Conservation (phyloP, 1,139 yeast species). For the Yamadazyma aaseri region DNA sequence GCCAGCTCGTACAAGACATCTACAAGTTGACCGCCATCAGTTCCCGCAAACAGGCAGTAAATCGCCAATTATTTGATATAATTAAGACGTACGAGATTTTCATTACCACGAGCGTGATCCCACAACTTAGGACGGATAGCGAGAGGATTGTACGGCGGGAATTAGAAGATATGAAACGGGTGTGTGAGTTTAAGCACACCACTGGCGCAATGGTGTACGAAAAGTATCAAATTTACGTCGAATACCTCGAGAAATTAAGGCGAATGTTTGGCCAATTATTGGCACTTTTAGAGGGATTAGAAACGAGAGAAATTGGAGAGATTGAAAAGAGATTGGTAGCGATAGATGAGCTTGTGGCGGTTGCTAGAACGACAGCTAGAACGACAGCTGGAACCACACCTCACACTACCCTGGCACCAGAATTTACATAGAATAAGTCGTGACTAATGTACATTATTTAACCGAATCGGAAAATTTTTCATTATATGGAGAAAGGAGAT, state of each 20-base stretch:
- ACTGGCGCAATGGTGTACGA: constrained; percentile 15
- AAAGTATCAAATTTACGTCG: constrained; percentile 17
- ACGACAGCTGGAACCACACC: too few species aligned
- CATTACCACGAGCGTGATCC: constrained; percentile 27
- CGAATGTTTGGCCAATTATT: constrained; percentile 13
- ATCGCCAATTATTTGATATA: constrained; percentile 22
- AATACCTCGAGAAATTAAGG: constrained; percentile 12
- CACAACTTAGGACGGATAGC: constrained; percentile 26
- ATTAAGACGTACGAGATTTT: constrained; percentile 30
- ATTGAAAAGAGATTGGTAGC: constrained; percentile 12
- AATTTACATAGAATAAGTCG: too few species aligned
- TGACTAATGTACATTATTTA: constrained; percentile 9
- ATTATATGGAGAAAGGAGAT: constrained; percentile 29
- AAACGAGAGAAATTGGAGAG: constrained; percentile 9
- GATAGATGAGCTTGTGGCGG: constrained; percentile 8
- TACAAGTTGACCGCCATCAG: constrained; percentile 23
- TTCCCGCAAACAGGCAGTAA: constrained; percentile 18
- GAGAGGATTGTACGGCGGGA: neutral
- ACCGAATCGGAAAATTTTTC: constrained; percentile 18
- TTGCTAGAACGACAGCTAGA: too few species aligned
- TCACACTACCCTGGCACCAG: too few species aligned
- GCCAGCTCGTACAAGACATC: constrained; percentile 24
- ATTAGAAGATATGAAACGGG: constrained; percentile 10
- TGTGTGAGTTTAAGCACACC: constrained; percentile 14
- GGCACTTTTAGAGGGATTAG: constrained; percentile 9